Evolutionary conservation across 208 protist species (phyloP), one percentile per base, ranked within the genome.

Genomic region (Jaenimonas drosophilae): DNA sequence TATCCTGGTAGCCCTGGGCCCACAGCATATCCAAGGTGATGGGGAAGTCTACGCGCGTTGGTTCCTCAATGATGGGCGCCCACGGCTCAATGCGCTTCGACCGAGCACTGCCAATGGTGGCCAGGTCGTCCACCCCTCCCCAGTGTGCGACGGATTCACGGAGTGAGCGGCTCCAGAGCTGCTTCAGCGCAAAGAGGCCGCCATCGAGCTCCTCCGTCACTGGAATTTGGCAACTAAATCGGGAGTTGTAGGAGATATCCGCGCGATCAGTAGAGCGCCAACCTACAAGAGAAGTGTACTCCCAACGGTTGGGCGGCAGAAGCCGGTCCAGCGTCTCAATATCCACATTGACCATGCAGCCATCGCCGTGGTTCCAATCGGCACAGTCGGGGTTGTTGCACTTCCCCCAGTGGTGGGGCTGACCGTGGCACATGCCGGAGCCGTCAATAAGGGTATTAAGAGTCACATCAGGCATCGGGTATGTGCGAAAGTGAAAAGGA

Each of bases 21-120:
- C 80, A 94, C 3, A 94, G 54, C 86, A 94, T 90, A 53, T 94
- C 86, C 36, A 80, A 61, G 30, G 86, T 90, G 54, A 90, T 84
- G 16, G 86, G 86, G 49, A 90, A 90, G 54, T 90, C 86, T 2
- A 64, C 46, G 55, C 83, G 77, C 28, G 81, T 88, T 1, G 86
- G 86, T 59, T 94, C 78, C 59, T 94, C 86, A 38, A 94, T 68
- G 31, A 83, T 76, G 11, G 86, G 86, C 0, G 86, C 86, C 81
- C 81, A 94, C 11, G 81, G 86, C 62, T 94, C 81, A 51, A 94
- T 94, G 45, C 54, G 60, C 53, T 88, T 90, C 54, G 78, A 81
- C 34, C 81, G 78, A 1, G 66, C 69, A 24, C 69, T 47, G 47
- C 71, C 55, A 37, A 90, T 70, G 20, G 64, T 76, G 0, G 55